Percentiles rank a stretch among this genome's conserved stretches.
phyloP scores from a whole-genome alignment of 1,284 basidiomycete genomes.

The Ceratobasidium sp. region DNA sequence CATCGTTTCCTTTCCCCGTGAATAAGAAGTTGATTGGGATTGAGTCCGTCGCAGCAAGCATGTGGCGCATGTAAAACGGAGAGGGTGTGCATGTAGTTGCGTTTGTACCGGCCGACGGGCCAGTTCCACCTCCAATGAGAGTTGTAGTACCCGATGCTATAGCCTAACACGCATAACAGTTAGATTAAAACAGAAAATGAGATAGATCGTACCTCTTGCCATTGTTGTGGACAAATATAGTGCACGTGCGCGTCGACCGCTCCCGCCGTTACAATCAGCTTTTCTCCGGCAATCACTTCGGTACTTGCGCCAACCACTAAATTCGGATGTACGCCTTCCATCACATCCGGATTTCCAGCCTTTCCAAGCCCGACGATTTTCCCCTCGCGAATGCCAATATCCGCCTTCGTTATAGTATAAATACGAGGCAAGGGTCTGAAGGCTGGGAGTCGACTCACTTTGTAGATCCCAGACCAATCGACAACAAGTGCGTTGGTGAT shows the following conservation, averaged over 20 bases:
- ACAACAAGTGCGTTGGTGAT: constrained; percentile 96
- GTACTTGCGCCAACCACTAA: constrained; percentile 90
- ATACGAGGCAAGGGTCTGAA: constrained; percentile 42
- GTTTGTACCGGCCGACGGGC: constrained; percentile 89
- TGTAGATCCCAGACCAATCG: constrained; percentile 96
- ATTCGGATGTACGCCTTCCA: constrained; percentile 81
- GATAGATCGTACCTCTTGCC: constrained; percentile 67
- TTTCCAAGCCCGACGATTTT: constrained; percentile 92
- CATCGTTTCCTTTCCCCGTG: constrained; percentile 95
- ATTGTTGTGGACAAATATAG: constrained; percentile 93
- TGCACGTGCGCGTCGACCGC: constrained; percentile 93
- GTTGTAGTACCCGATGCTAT: constrained; percentile 78
- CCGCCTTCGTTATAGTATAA: constrained; percentile 70
- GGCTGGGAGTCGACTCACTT: constrained; percentile 64
- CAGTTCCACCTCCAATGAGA: constrained; percentile 93
- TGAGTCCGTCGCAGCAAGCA: constrained; percentile 90
- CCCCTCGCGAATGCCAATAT: constrained; percentile 92
- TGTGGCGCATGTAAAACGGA: constrained; percentile 86
- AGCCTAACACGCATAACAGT: constrained; percentile 53
- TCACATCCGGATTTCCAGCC: constrained; percentile 95
- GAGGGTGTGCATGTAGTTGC: constrained; percentile 97
- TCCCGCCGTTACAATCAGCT: constrained; percentile 93
- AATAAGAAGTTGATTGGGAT: constrained; percentile 94
- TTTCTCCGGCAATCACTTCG: constrained; percentile 95
- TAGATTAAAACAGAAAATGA: background rate